phyloP scores from a whole-genome alignment of 164 flowering plant genomes.

The Vitis rotundifolia region DNA sequence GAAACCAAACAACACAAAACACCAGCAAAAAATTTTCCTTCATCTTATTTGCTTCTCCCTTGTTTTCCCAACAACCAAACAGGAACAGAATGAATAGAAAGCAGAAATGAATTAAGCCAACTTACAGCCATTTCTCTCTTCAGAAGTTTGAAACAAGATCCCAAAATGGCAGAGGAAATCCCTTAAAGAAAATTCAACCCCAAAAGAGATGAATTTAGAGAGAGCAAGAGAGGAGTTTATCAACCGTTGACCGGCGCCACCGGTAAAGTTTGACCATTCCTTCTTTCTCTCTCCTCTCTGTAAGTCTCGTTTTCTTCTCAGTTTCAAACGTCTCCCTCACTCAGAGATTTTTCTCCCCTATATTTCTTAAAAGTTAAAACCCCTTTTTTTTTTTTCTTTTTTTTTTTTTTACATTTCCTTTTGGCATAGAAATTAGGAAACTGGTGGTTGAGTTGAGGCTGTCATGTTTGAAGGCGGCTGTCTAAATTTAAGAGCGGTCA shows the following conservation, averaged over 20 bases:
- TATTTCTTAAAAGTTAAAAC: too few relatives aligned
- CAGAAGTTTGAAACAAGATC: not conserved
- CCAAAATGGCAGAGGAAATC: not conserved
- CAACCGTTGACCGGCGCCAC: conserved; percentile 29
- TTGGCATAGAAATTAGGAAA: too few relatives aligned
- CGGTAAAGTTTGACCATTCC: conserved; percentile 21
- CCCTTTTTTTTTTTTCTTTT: too few relatives aligned
- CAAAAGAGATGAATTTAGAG: conserved; percentile 8
- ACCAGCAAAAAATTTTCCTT: not conserved
- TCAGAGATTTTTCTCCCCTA: not conserved
- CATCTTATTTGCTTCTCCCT: not conserved
- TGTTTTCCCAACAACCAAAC: conserved; percentile 10
- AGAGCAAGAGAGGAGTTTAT: conserved; percentile 7
- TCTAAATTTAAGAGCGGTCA: too few relatives aligned
- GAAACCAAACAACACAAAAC: too few relatives aligned
- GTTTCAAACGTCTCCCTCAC: not conserved
- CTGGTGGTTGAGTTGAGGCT: too few relatives aligned
- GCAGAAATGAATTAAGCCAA: not conserved
- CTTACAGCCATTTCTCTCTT: conserved; percentile 5
- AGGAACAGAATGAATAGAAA: not conserved
- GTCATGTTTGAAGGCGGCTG: too few relatives aligned
- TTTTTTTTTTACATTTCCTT: too few relatives aligned
- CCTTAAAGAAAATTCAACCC: not conserved
- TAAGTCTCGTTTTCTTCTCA: not conserved
- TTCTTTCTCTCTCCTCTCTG: not conserved